Percentiles rank a stretch among this genome's conserved stretches.
These are phyloP conservation scores for Mrakia gelida DNA, from an alignment of 768 basidiomycete species.

Conservation along the genomic window DNA sequence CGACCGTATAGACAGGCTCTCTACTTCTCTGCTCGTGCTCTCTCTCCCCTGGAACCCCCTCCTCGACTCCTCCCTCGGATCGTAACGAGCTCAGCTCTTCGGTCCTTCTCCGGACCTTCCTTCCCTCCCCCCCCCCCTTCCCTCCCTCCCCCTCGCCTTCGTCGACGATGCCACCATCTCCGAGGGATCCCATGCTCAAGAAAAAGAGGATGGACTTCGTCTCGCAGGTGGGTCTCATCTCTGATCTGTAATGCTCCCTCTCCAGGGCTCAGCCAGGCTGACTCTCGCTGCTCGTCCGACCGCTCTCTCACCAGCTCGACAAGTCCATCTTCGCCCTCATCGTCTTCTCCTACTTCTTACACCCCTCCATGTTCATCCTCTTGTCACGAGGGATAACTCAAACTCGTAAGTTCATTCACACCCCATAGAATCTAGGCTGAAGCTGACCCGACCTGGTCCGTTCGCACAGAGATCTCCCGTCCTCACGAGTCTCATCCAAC, in stretches of 20 bases:
- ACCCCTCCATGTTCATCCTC: constrained; percentile 13
- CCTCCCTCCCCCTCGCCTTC: too few species aligned
- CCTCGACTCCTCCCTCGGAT: background rate
- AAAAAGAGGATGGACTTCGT: constrained; percentile 26
- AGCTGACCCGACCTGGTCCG: background rate
- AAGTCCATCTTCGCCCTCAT: constrained; percentile 18
- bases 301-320: constrained; percentile 11
- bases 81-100: background rate
- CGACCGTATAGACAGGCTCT: too few species aligned
- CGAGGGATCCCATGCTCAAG: background rate
- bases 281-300: background rate
- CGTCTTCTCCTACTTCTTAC: constrained; percentile 14
- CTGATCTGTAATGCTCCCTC: background rate
- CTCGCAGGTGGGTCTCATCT: constrained; percentile 1
- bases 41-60: too few species aligned
- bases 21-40: background rate
- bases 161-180: background rate
- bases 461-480: constrained; percentile 14
- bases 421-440: background rate
- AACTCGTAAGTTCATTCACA: background rate
- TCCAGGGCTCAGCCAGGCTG: background rate
- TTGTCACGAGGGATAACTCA: background rate
- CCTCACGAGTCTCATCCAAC: constrained; percentile 11
- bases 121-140: background rate
- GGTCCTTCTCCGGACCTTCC: background rate